Evolutionary conservation across 345 rosid genomes (phyloP).

Genomic region (Bretschneidera sinensis): DNA sequence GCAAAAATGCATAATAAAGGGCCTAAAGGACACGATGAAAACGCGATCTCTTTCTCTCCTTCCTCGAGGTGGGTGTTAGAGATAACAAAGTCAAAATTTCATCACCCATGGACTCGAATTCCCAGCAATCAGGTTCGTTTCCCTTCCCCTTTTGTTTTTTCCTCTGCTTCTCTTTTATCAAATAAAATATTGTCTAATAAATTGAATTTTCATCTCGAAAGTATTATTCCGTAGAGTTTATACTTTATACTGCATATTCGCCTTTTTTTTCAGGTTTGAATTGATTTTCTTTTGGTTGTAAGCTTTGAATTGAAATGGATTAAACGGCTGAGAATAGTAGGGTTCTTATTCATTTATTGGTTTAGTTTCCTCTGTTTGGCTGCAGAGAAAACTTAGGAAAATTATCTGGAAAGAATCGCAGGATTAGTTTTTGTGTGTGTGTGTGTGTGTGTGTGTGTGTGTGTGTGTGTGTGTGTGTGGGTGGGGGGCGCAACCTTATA

Average conservation of each 20-base stretch:
- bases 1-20: too few relatives aligned
- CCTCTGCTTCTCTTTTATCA: background rate
- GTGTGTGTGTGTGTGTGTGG: too few relatives aligned
- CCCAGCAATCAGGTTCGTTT: slow-evolving; percentile 45
- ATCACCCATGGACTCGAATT: slow-evolving; percentile 40
- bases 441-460: too few relatives aligned
- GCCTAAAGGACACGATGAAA: too few relatives aligned
- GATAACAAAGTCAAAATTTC: slow-evolving; percentile 18
- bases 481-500: background rate
- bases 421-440: background rate
- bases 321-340: background rate
- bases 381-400: too few relatives aligned
- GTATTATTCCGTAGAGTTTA: background rate
- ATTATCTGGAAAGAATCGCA: background rate
- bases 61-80: slow-evolving; percentile 23
- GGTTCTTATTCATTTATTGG: too few relatives aligned
- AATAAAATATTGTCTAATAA: too few relatives aligned
- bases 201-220: too few relatives aligned
- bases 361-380: too few relatives aligned
- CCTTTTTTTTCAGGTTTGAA: background rate
- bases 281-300: background rate
- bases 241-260: background rate
- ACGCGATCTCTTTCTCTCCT: too few relatives aligned
- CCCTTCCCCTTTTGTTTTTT: background rate
- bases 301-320: background rate